A percentile compares a stretch with the other conserved stretches of the same genome.
Evolutionary conservation across 1,284 basidiomycete species (phyloP).

Genomic region (Irpex sp.): DNA sequence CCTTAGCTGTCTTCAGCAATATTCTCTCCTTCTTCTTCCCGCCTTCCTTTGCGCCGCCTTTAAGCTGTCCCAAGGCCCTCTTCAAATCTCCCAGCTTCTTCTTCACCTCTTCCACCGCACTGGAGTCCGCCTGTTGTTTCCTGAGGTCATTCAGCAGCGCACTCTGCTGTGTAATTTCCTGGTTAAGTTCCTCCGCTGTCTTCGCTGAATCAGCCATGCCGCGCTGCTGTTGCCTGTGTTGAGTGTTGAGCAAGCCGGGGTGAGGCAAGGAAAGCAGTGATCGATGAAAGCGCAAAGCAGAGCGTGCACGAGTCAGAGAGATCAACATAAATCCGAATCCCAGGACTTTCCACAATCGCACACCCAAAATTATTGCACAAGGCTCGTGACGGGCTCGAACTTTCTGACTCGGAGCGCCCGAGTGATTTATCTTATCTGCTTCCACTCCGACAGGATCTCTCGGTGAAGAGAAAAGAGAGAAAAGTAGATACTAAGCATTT

Average conservation of each 20-base stretch:
- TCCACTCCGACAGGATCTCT: not conserved
- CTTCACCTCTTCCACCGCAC: slow-evolving; percentile 57
- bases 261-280: not conserved
- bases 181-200: slow-evolving; percentile 35
- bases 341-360: not conserved
- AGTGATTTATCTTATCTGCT: not conserved
- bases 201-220: slow-evolving; percentile 15
- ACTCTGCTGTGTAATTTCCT: slow-evolving; percentile 52
- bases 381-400: not conserved
- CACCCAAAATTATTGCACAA: slow-evolving; percentile 1
- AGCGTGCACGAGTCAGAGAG: not conserved
- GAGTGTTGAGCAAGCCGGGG: not conserved
- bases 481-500: not conserved
- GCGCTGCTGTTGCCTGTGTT: not conserved
- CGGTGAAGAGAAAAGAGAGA: not conserved
- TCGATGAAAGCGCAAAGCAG: not conserved
- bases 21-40: slow-evolving; percentile 57
- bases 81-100: slow-evolving; percentile 71
- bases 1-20: slow-evolving; percentile 81
- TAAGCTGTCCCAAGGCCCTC: slow-evolving; percentile 46
- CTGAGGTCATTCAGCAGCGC: slow-evolving; percentile 57
- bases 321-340: slow-evolving; percentile 2
- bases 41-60: slow-evolving; percentile 32
- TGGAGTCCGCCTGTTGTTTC: slow-evolving; percentile 45
- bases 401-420: not conserved